phyloP scores from a whole-genome alignment of 176 grass and related monocot species.

The Musa beccarii region DNA sequence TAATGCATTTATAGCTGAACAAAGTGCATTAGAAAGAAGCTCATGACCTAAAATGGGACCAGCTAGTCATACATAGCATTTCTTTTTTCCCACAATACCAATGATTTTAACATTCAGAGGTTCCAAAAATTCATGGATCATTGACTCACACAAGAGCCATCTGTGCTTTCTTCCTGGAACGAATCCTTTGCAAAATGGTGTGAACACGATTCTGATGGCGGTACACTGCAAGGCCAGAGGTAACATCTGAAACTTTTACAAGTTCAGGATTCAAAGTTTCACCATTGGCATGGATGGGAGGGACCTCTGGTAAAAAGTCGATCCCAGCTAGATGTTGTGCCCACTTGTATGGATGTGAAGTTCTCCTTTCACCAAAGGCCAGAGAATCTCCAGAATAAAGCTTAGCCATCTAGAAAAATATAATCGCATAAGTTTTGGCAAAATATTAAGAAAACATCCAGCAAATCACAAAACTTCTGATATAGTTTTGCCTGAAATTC shows the following conservation, averaged over 20 bases:
- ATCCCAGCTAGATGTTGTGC: slow-evolving; percentile 91
- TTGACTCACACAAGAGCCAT: slow-evolving; percentile 96
- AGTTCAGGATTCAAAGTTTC: slow-evolving; percentile 33
- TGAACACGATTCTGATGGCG: slow-evolving; percentile 68
- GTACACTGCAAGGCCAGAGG: slow-evolving; percentile 58
- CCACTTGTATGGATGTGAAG: slow-evolving; percentile 89
- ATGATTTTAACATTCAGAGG: slow-evolving; percentile 33
- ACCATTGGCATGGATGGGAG: slow-evolving; percentile 22
- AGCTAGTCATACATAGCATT: slow-evolving; percentile 33
- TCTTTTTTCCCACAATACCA: slow-evolving; percentile 24
- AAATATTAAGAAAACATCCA: not conserved
- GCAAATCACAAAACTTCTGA: not conserved
- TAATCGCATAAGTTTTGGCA: slow-evolving; percentile 3
- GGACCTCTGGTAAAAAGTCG: slow-evolving; percentile 79
- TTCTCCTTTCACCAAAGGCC: slow-evolving; percentile 55
- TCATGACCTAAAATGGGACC: slow-evolving; percentile 26
- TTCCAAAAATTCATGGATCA: slow-evolving; percentile 43
- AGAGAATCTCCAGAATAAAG: slow-evolving; percentile 54
- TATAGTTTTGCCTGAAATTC: not conserved
- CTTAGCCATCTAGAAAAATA: slow-evolving; percentile 69
- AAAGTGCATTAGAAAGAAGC: slow-evolving; percentile 34
- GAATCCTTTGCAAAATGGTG: slow-evolving; percentile 91
- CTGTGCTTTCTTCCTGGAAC: slow-evolving; percentile 67
- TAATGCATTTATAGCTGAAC: slow-evolving; percentile 21
- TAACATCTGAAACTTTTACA: slow-evolving; percentile 42